Evolutionary conservation across 2,329 filamentous ascomycete genomes (phyloP).

Genomic region (Berkeleyomyces rouxiae): DNA sequence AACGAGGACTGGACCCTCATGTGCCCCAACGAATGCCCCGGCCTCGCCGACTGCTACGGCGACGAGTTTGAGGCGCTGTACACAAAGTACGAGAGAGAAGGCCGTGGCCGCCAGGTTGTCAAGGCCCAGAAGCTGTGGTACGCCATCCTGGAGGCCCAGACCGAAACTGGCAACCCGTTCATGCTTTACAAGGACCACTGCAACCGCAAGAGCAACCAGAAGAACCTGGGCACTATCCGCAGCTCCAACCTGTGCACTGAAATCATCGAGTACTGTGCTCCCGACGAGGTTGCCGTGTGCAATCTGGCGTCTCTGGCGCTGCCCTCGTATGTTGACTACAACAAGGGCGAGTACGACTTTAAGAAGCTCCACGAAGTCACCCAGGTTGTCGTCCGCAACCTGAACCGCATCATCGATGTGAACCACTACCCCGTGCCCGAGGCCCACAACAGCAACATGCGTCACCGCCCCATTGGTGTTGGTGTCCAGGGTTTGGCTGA

Average conservation of each 20-base stretch:
- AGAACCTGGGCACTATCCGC: slow-evolving; percentile 96
- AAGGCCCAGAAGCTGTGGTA: slow-evolving; percentile 99
- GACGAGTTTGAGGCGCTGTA: slow-evolving; percentile 95
- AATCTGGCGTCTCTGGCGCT: slow-evolving; percentile 91
- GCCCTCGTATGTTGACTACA: slow-evolving; percentile 78
- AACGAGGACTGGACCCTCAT: slow-evolving; percentile 96
- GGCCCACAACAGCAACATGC: slow-evolving; percentile 90
- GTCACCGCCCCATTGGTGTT: slow-evolving; percentile 86
- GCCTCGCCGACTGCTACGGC: slow-evolving; percentile 88
- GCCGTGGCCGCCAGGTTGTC: slow-evolving; percentile 74
- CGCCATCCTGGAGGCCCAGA: slow-evolving; percentile 92
- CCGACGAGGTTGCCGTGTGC: slow-evolving; percentile 96
- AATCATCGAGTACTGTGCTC: slow-evolving; percentile 92
- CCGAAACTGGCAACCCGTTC: slow-evolving; percentile 96
- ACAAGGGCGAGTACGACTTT: slow-evolving; percentile 78
- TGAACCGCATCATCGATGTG: slow-evolving; percentile 91
- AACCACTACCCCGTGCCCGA: slow-evolving; percentile 97
- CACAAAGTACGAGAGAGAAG: slow-evolving; percentile 77
- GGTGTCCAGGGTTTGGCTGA: slow-evolving; percentile 97
- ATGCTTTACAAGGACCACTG: slow-evolving; percentile 99
- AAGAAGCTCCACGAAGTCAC: slow-evolving; percentile 89
- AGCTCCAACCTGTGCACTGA: slow-evolving; percentile 98
- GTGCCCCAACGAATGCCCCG: slow-evolving; percentile 93
- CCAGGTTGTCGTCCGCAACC: slow-evolving; percentile 78
- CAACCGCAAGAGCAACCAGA: slow-evolving; percentile 99